Evolutionary conservation across 768 basidiomycete genomes (phyloP), one percentile per base, ranked within the genome.

Genomic region (Pholiota molesta): DNA sequence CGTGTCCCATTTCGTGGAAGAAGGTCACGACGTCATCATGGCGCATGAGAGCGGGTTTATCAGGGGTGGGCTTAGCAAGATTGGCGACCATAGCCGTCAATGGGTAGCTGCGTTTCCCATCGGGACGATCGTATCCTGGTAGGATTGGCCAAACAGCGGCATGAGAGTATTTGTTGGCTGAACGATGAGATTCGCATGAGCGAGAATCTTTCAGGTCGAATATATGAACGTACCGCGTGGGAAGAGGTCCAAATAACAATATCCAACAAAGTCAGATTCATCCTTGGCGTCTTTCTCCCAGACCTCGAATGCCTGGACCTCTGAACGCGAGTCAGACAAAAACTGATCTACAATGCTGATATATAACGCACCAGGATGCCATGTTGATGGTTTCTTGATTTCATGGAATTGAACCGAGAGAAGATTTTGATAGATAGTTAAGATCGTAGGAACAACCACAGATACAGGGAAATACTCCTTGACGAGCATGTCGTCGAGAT

Each of bases 401-500:
- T 84, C 84, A 62, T 86, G 84, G 66, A 95, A 94, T 60, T 80
- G 79, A 40, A 96, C 92, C 17, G 90, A 84, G 28, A 96, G 85
- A 19, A 95, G 76, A 59, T 86, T 86, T 73, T 94, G 91, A 73
- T 95, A 96, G 69, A 95, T 92, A 14, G 84, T 78, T 52, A 96
- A 80, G 67, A 96, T 92, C 3, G 89, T 81, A 6, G 92, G 90
- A 11, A 96, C 90, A 45, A 96, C 92, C 17, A 88, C 84, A 2
- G 86, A 80, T 2, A 95, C 94, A 0, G 93, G 92, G 83, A 96
- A 95, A 73, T 94, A 93, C 72, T 95, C 90, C 74, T 95, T 94
- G 65, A 95, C 86, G 13, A 88, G 78, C 64, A 83, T 83, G 65
- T 94, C 91, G 63, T 95, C 92, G 35, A 94, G 81, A 37, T 82